Percentiles rank a stretch among this genome's conserved stretches.
These are phyloP conservation scores for Voacanga thouarsii DNA, from an alignment of 257 asterid genomes.

Conservation along the genomic window DNA sequence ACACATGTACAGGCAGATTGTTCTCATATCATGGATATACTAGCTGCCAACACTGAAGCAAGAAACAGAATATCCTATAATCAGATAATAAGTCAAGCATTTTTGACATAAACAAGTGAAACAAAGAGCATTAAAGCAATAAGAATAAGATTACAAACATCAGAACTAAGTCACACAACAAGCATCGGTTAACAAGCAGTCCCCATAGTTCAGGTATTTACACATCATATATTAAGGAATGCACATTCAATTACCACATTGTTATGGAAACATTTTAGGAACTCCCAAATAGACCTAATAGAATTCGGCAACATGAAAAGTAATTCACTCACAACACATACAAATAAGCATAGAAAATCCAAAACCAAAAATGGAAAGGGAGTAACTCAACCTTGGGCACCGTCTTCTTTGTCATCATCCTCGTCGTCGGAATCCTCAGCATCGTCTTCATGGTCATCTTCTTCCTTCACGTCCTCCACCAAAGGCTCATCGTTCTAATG, in stretches of 20 bases:
- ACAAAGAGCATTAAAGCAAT: not conserved
- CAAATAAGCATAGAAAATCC: not conserved
- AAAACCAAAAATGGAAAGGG: not conserved
- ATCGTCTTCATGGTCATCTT: constrained; percentile 66
- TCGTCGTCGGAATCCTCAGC: constrained; percentile 72
- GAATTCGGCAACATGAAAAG: not conserved
- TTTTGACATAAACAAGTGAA: not conserved
- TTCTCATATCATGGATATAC: not conserved
- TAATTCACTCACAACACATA: not conserved
- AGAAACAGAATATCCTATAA: not conserved
- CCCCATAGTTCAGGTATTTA: not conserved
- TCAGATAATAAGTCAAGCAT: not conserved
- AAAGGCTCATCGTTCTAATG: constrained; percentile 54
- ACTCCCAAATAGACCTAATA: not conserved
- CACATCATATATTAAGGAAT: not conserved
- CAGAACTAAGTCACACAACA: not conserved
- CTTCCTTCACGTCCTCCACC: constrained; percentile 82
- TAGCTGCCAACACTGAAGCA: not conserved
- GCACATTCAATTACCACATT: not conserved
- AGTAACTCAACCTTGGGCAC: constrained; percentile 34
- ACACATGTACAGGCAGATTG: not conserved
- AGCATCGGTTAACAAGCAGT: not conserved
- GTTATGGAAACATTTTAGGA: not conserved
- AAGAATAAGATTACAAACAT: not conserved
- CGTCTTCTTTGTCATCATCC: constrained; percentile 65